Evolutionary conservation across 2,329 filamentous ascomycete genomes (phyloP).

Genomic region (Trichoderma guizhouense): DNA sequence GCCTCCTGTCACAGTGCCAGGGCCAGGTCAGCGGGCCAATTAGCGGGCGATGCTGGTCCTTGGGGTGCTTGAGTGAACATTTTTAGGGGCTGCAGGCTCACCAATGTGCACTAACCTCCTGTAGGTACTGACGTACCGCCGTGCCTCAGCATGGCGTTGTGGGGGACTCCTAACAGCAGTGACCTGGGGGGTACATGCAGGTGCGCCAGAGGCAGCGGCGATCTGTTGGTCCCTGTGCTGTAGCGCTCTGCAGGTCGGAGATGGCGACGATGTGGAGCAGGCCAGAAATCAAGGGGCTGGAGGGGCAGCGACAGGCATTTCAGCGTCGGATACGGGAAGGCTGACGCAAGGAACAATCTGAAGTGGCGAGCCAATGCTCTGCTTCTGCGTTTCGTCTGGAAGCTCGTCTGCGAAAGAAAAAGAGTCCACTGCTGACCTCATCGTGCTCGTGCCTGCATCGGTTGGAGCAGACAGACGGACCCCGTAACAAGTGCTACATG

Average conservation of each 20-base stretch:
- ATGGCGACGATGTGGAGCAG: conserved; percentile 17
- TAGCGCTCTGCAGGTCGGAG: conserved; percentile 13
- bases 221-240: neutral
- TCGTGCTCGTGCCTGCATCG: conserved; percentile 11
- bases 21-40: conserved; percentile 15
- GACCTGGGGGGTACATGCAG: conserved; percentile 10
- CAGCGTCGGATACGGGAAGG: conserved; percentile 5
- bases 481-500: neutral
- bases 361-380: neutral
- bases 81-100: conserved; percentile 21
- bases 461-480: neutral
- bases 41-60: conserved; percentile 13
- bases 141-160: conserved; percentile 17
- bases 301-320: conserved; percentile 20
- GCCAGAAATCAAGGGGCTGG: conserved; percentile 22
- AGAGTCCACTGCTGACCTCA: conserved; percentile 15
- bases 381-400: conserved; percentile 11
- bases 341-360: conserved; percentile 18
- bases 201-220: neutral
- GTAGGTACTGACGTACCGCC: conserved; percentile 3
- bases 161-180: conserved; percentile 11
- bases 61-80: conserved; percentile 6
- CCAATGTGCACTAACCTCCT: conserved; percentile 14
- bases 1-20: conserved; percentile 19
- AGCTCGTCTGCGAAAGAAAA: neutral